These are phyloP conservation scores for Collybia sp. DNA, from an alignment of 768 basidiomycete species.

Conservation along the genomic window DNA sequence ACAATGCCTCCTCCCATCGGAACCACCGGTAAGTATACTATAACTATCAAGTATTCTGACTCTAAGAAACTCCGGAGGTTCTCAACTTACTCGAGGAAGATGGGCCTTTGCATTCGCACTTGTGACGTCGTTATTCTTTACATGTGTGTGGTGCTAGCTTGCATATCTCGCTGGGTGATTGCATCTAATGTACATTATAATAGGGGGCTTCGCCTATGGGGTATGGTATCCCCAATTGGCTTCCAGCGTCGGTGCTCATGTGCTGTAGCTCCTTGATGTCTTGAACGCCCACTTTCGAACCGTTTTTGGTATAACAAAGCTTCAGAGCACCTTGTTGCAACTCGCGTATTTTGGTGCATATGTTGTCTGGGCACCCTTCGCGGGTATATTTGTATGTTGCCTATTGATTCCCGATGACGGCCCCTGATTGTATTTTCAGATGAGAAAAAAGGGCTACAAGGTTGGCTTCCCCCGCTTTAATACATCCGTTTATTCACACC, in stretches of 20 bases:
- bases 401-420: background rate
- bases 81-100: conserved; percentile 37
- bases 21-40: conserved; percentile 32
- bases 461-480: conserved; percentile 14
- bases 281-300: conserved; percentile 71
- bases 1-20: conserved; percentile 31
- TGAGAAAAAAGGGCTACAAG: conserved; percentile 66
- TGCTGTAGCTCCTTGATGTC: conserved; percentile 54
- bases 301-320: conserved; percentile 61
- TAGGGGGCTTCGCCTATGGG: conserved; percentile 68
- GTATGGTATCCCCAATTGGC: conserved; percentile 27
- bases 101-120: conserved; percentile 61
- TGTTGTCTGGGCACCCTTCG: conserved; percentile 54
- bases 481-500: background rate
- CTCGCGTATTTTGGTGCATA: conserved; percentile 73
- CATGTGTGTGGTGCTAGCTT: conserved; percentile 37
- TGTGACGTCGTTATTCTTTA: conserved; percentile 74
- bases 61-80: conserved; percentile 18
- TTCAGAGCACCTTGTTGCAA: conserved; percentile 72
- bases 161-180: background rate
- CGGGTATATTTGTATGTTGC: conserved; percentile 48
- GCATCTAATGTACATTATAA: background rate
- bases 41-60: background rate
- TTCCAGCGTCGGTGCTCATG: background rate
- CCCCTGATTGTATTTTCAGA: conserved; percentile 27